Evolutionary conservation across 2,329 filamentous ascomycete genomes (phyloP).

Genomic region (Cryphonectria radicalis): DNA sequence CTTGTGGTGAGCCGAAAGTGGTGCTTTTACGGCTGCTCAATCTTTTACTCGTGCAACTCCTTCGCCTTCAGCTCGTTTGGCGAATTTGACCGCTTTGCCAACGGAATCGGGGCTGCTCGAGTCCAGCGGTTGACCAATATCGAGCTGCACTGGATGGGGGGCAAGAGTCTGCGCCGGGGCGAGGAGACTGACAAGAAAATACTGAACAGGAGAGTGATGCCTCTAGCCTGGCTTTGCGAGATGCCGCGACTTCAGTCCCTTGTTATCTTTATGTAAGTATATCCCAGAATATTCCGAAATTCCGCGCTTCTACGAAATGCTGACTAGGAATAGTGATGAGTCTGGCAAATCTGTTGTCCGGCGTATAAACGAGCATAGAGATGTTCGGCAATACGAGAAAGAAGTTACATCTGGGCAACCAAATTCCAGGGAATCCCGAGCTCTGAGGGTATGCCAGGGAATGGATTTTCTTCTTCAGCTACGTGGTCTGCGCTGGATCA

Average conservation of each 20-base stretch:
- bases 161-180: neutral
- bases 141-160: slow-evolving; percentile 18
- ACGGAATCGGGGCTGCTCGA: neutral
- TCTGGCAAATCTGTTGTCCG: neutral
- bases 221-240: slow-evolving; percentile 3
- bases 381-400: neutral
- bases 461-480: slow-evolving; percentile 14
- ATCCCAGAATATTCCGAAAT: neutral
- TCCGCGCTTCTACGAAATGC: neutral
- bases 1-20: slow-evolving; percentile 7
- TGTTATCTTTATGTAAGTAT: slow-evolving; percentile 2
- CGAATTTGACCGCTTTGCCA: slow-evolving; percentile 17
- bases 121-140: slow-evolving; percentile 10
- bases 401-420: slow-evolving; percentile 12
- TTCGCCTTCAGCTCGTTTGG: slow-evolving; percentile 19
- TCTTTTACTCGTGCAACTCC: slow-evolving; percentile 20
- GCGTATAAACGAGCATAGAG: neutral
- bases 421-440: slow-evolving; percentile 9
- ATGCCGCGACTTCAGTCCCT: slow-evolving; percentile 1
- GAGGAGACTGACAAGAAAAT: neutral
- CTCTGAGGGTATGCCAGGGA: neutral
- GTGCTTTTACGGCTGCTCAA: neutral
- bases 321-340: slow-evolving; percentile 1
- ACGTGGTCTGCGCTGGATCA: neutral
- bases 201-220: neutral